A percentile compares a stretch with the other conserved stretches of the same genome.
These are phyloP conservation scores for Aspergillus transmontanensis DNA, from an alignment of 2,329 filamentous ascomycete genomes.

Conservation along the genomic window DNA sequence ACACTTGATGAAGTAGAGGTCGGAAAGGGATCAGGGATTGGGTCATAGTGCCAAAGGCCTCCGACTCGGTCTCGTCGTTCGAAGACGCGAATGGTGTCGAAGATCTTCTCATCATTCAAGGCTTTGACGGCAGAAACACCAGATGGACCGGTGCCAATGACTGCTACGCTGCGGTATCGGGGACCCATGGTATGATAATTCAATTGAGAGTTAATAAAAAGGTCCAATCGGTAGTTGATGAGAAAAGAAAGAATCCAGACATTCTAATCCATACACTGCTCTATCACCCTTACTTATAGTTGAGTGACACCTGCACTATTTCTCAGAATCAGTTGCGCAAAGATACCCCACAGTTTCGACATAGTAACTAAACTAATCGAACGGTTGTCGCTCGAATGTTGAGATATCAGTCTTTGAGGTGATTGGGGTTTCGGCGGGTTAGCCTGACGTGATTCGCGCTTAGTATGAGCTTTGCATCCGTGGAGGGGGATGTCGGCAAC, in stretches of 20 bases:
- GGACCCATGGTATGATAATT: neutral
- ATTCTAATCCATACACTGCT: neutral
- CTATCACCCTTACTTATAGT: neutral
- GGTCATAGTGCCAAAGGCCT: conserved; percentile 36
- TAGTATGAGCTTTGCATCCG: neutral
- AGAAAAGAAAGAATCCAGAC: neutral
- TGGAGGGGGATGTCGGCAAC: neutral
- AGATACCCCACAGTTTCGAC: neutral
- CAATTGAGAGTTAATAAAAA: neutral
- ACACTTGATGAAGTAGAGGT: neutral
- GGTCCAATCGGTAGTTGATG: neutral
- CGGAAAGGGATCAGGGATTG: conserved; percentile 29
- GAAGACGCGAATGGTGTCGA: conserved; percentile 35
- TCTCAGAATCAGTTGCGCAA: neutral
- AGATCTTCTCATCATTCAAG: conserved; percentile 33
- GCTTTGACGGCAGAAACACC: conserved; percentile 32
- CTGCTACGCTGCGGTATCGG: conserved; percentile 1
- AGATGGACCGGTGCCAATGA: conserved; percentile 32
- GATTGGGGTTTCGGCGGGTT: neutral
- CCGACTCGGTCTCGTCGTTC: conserved; percentile 34
- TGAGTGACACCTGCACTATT: neutral
- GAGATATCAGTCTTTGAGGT: neutral
- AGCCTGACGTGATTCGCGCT: neutral
- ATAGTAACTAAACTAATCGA: neutral
- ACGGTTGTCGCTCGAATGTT: neutral